These are phyloP conservation scores for Malassezia psittaci DNA, from an alignment of 1,284 basidiomycete genomes.

Conservation along the genomic window DNA sequence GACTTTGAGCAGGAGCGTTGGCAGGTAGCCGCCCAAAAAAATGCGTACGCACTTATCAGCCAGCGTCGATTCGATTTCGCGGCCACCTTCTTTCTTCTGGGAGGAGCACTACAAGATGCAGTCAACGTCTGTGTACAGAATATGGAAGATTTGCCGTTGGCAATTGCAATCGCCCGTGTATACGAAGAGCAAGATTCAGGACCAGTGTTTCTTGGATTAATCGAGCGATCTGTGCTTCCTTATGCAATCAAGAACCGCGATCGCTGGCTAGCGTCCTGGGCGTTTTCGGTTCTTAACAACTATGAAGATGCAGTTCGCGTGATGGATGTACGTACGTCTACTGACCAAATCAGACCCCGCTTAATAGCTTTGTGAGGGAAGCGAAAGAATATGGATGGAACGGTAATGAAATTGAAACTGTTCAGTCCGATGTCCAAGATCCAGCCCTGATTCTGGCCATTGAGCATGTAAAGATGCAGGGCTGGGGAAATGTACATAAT, in stretches of 20 bases:
- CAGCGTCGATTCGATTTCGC: constrained; percentile 55
- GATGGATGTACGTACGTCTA: neutral
- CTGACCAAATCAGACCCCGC: neutral
- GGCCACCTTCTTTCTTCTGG: constrained; percentile 91
- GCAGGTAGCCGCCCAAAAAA: constrained; percentile 88
- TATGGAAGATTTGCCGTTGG: constrained; percentile 77
- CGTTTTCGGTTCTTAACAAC: constrained; percentile 75
- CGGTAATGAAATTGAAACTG: neutral
- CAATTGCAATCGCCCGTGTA: constrained; percentile 71
- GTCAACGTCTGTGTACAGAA: constrained; percentile 82
- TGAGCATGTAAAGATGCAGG: constrained; percentile 60
- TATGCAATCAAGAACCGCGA: constrained; percentile 74
- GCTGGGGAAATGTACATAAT: constrained; percentile 55
- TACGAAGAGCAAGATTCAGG: constrained; percentile 68
- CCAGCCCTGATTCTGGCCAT: constrained; percentile 78
- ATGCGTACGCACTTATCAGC: constrained; percentile 81
- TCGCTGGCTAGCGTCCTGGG: constrained; percentile 93
- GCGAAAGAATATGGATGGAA: neutral
- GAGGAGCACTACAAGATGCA: constrained; percentile 76
- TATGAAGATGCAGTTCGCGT: neutral
- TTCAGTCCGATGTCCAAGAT: constrained; percentile 51
- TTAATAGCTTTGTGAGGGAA: neutral
- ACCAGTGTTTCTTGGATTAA: constrained; percentile 62
- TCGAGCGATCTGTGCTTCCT: constrained; percentile 67
- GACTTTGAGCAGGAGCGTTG: constrained; percentile 77